Base-by-base conservation (phyloP, 495 filamentous ascomycete species). In the Trypethelium eluteriae region DNA sequence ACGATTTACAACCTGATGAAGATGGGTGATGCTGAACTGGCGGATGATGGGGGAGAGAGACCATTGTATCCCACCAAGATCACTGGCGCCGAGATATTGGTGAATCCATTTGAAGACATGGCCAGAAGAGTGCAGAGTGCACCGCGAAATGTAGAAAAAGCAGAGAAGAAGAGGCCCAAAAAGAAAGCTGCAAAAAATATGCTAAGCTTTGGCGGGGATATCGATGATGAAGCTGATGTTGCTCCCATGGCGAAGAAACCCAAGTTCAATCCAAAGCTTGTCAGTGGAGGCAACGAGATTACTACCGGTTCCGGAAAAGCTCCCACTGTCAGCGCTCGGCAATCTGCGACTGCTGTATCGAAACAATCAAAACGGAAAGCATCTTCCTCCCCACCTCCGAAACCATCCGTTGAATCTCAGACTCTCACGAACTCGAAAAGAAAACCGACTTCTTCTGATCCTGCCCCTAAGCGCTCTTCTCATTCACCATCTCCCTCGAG, bases 1-100 rank as follows among this genome's bases (percentile, higher is more conserved):
- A 96, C 92, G 64, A 92, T 99, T 62, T 99, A 92, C 76, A 98
- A 96, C 74, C 76, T 99, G 68, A 84, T 94, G 72, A 91, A 91
- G 77, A 96, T 96, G 79, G 92, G 88, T 10, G 92, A 97, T 72
- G 85, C 84, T 6, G 94, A 98, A 74, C 78, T 93, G 25, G 83
- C 59, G 5, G 76, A 74, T 25, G 89, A 90, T 72, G 89, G 87
- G 36, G 68, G 66, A n/a, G 94, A 98, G 67, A 84, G 89, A 69
- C 93, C 93, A 38, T 72, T 96, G 16, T 99, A 96, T 76, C 90
- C 93, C 3, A 82, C 89, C 36, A 92, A 86, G 75, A 85, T 99
- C 64, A 89, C 85, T 0, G 82, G 83, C 2, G 83, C 88, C 49
- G 91, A 98, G 75, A 85, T 99, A 14, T 75, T 98, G 72, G 90